Base-by-base conservation (phyloP, 495 filamentous ascomycete genomes). In the Penicillium daleae region DNA sequence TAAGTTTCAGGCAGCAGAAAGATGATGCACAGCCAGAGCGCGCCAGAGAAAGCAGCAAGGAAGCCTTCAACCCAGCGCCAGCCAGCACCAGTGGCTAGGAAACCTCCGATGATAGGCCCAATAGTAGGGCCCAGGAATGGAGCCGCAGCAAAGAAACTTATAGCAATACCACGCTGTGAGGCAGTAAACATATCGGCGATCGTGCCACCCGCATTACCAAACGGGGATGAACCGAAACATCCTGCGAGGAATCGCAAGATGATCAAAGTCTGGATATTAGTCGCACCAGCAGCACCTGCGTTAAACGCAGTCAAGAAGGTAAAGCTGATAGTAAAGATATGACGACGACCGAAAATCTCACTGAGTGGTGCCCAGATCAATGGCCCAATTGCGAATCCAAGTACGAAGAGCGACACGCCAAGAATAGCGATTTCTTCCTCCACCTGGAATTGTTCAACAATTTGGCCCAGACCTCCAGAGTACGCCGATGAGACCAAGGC, bases 201-300 rank as follows among this genome's bases (percentile, higher is more conserved):
- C 24, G 89, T 84, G 32, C 87, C 88, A 33, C 88, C 87, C n/a
- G 83, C 77, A 74, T 90, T 91, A 6, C 87, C 89, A 61, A 91
- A 68, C 7, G 87, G 83, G 0, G 87, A 88, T 6, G 85, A 84
- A n/a, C 90, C 90, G 67, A 90, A 89, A 15, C 86, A 81, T 21
- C 90, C 87, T n/a, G 86, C 87, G 39, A 92, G 83, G 78, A 91
- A 90, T 31, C 90, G 86, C 17, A 91, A 78, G 57, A 91, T 81
- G 55, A 91, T 72, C 3, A 92, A 73, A 0, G 85, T 83, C 57
- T 82, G 62, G 32, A 89, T 85, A 63, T 89, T 90, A 48, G 82
- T 75, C 2, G 86, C 71, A 12, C 83, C 80, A 4, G 84, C 83
- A 19, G 84, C 82, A n/a, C 81, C 89, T 31, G 84, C 86, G 62